Evolutionary conservation across 1,139 yeast species (phyloP).

Genomic region (Blastobotrys capitulatus): DNA sequence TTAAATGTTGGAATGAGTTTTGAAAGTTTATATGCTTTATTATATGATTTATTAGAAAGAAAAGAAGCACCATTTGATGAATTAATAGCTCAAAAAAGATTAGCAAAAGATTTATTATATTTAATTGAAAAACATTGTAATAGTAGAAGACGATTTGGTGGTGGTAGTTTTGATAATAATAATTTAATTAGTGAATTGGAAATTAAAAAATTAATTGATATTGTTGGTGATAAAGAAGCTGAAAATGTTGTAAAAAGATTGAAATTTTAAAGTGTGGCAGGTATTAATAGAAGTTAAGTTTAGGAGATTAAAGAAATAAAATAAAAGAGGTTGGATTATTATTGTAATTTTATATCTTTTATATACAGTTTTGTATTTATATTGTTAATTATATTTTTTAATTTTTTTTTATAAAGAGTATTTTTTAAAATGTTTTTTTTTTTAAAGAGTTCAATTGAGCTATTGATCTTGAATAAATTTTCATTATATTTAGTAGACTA

Average conservation of each 20-base stretch:
- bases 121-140: slow-evolving; percentile 20
- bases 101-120: slow-evolving; percentile 28
- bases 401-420: no score
- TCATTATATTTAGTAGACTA: no score
- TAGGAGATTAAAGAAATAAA: no score
- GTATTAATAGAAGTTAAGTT: no score
- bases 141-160: neutral
- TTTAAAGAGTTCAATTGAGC: no score
- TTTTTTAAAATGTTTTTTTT: no score
- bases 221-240: slow-evolving; percentile 12
- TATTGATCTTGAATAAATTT: no score
- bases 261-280: neutral
- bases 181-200: slow-evolving; percentile 9
- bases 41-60: slow-evolving; percentile 61
- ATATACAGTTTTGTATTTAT: no score
- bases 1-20: slow-evolving; percentile 68
- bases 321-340: no score
- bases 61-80: slow-evolving; percentile 34
- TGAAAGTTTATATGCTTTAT: slow-evolving; percentile 61
- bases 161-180: no score
- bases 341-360: no score
- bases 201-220: slow-evolving; percentile 7
- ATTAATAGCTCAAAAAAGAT: slow-evolving; percentile 18
- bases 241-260: slow-evolving; percentile 4
- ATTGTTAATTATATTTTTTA: no score